A percentile compares a stretch with the other conserved stretches of the same genome.
phyloP scores from a whole-genome alignment of 2,329 filamentous ascomycete species.

The Xylaria hypoxylon region DNA sequence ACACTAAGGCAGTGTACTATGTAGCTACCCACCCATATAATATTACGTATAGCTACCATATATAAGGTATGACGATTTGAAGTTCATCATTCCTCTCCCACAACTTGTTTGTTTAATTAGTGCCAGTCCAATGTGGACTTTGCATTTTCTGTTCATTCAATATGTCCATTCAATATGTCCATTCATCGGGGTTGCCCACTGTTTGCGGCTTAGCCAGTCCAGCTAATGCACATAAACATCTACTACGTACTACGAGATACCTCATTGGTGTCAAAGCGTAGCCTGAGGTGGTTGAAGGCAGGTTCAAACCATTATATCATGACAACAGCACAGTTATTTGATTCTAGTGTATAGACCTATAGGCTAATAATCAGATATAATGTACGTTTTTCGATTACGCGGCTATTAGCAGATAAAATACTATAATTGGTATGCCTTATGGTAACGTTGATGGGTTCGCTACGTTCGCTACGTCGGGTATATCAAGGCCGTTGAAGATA shows the following conservation, averaged over 20 bases:
- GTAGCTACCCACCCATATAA: not conserved
- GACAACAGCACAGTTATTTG: not conserved
- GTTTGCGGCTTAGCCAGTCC: too few relatives aligned
- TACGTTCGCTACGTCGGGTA: not conserved
- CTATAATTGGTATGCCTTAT: not conserved
- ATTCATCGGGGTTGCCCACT: not conserved
- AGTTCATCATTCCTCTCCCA: not conserved
- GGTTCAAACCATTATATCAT: not conserved
- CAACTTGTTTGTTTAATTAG: too few relatives aligned
- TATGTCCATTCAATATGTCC: not conserved
- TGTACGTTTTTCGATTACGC: not conserved
- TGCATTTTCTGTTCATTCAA: not conserved
- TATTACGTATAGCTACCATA: not conserved
- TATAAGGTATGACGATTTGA: conserved; percentile 5
- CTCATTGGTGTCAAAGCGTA: too few relatives aligned
- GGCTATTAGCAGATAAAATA: not conserved
- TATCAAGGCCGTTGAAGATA: too few relatives aligned
- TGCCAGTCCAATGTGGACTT: not conserved
- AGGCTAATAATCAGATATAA: not conserved
- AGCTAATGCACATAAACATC: not conserved
- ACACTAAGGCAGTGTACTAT: too few relatives aligned
- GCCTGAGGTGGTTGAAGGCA: not conserved
- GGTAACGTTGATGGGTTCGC: not conserved
- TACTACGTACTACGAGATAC: too few relatives aligned
- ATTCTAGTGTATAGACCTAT: not conserved